Conservation (phyloP, 139 green algal genomes). For the Bryopsis sp. region DNA sequence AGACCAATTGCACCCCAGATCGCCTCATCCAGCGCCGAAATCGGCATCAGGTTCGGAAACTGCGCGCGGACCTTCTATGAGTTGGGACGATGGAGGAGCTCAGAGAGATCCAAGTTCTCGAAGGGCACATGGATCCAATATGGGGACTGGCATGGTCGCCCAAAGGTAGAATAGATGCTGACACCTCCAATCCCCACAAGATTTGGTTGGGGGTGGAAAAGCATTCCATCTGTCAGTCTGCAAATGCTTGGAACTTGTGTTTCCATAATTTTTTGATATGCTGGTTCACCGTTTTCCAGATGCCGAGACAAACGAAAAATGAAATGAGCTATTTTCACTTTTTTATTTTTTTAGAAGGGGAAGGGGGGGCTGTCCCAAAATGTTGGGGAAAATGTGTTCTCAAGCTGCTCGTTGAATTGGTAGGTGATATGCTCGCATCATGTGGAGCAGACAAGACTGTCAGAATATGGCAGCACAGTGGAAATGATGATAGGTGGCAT, state of each 20-base stretch:
- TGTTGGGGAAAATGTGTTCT: no score
- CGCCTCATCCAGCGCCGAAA: no score
- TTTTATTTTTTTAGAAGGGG: neutral
- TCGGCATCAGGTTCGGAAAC: no score
- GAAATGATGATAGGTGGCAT: conserved; percentile 29
- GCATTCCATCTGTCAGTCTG: neutral
- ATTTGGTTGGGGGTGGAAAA: neutral
- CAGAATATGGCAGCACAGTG: conserved; percentile 84
- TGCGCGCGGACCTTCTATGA: neutral
- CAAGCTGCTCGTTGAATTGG: neutral
- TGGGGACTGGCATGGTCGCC: conserved; percentile 82
- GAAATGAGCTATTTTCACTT: neutral
- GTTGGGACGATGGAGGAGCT: conserved; percentile 17
- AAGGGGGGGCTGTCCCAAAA: no score
- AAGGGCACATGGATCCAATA: conserved; percentile 67
- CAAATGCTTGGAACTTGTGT: neutral
- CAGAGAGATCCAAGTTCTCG: conserved; percentile 38
- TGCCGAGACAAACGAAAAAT: neutral
- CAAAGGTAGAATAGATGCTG: conserved; percentile 31
- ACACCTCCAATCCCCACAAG: neutral
- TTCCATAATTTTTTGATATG: neutral
- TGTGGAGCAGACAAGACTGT: conserved; percentile 87
- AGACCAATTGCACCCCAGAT: no score
- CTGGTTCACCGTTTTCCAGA: neutral
- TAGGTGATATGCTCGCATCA: conserved; percentile 70